phyloP scores from a whole-genome alignment of 169 alveolate genomes.

The Plasmodium gallinaceum region DNA sequence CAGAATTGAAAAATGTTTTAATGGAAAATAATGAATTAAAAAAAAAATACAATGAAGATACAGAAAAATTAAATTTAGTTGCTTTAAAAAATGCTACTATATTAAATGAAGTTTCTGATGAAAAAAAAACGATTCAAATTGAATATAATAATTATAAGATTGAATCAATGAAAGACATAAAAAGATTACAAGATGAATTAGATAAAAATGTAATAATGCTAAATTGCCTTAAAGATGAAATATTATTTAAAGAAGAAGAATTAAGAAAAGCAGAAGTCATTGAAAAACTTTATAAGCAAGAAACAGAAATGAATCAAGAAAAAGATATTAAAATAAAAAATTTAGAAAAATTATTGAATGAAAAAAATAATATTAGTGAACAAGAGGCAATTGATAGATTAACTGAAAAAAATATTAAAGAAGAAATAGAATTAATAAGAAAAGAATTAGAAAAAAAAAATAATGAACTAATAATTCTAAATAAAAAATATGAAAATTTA shows the following conservation, averaged over 20 bases:
- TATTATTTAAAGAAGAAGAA: slow-evolving; percentile 73
- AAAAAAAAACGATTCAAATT: slow-evolving; percentile 34
- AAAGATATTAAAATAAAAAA: slow-evolving; percentile 55
- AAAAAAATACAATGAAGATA: slow-evolving; percentile 65
- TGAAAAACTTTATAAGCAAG: slow-evolving; percentile 65
- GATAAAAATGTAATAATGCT: slow-evolving; percentile 74
- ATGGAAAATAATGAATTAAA: slow-evolving; percentile 65
- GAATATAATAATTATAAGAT: slow-evolving; percentile 56
- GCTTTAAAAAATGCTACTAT: slow-evolving; percentile 49
- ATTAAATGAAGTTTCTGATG: slow-evolving; percentile 44
- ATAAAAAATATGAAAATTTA: slow-evolving; percentile 57
- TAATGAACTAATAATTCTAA: slow-evolving; percentile 36
- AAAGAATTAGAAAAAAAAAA: slow-evolving; percentile 34
- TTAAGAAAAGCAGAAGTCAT: slow-evolving; percentile 62
- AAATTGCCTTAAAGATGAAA: slow-evolving; percentile 72
- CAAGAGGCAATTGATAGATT: neutral
- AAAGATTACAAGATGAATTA: slow-evolving; percentile 73
- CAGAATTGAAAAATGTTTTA: slow-evolving; percentile 51
- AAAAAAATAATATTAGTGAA: slow-evolving; percentile 9
- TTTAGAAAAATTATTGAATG: slow-evolving; percentile 35
- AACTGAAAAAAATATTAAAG: neutral
- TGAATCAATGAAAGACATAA: slow-evolving; percentile 73
- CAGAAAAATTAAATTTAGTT: slow-evolving; percentile 50
- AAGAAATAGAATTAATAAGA: slow-evolving; percentile 16
- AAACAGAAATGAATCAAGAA: slow-evolving; percentile 55